Evolutionary conservation across 2,329 filamentous ascomycete genomes (phyloP).

Genomic region (Seiridium cupressi): DNA sequence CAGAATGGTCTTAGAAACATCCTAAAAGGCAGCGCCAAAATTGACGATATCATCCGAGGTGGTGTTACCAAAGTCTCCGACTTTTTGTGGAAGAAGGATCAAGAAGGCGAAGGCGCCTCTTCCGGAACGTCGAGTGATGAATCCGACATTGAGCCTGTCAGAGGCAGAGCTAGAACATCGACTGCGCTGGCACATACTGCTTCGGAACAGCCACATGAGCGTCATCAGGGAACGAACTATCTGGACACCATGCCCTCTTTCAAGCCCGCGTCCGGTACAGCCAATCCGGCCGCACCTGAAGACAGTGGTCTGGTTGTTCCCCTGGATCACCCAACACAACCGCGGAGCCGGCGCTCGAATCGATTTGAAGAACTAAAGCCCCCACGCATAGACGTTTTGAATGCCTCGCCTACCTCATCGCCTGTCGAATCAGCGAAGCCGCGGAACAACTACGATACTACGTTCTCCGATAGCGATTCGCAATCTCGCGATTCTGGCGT

Average conservation of each 20-base stretch:
- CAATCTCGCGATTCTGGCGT: constrained; percentile 21
- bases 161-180: constrained; percentile 37
- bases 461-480: constrained; percentile 38
- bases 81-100: constrained; percentile 55
- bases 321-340: constrained; percentile 19
- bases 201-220: constrained; percentile 28
- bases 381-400: constrained; percentile 45
- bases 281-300: constrained; percentile 18
- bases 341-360: constrained; percentile 38
- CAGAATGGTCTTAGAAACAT: constrained; percentile 66
- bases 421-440: constrained; percentile 20
- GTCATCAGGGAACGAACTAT: constrained; percentile 40
- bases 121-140: constrained; percentile 46
- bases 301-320: constrained; percentile 10
- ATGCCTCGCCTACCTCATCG: constrained; percentile 36
- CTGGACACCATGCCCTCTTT: constrained; percentile 54
- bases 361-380: constrained; percentile 49
- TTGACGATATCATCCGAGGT: constrained; percentile 68
- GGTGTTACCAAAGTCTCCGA: constrained; percentile 57
- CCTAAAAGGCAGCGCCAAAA: constrained; percentile 68
- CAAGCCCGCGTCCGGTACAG: constrained; percentile 31
- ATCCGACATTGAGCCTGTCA: constrained; percentile 42
- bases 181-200: constrained; percentile 32
- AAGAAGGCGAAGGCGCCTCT: constrained; percentile 24
- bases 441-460: constrained; percentile 26